Conservation (phyloP, 495 filamentous ascomycete genomes). For the Talaromyces ruber region DNA sequence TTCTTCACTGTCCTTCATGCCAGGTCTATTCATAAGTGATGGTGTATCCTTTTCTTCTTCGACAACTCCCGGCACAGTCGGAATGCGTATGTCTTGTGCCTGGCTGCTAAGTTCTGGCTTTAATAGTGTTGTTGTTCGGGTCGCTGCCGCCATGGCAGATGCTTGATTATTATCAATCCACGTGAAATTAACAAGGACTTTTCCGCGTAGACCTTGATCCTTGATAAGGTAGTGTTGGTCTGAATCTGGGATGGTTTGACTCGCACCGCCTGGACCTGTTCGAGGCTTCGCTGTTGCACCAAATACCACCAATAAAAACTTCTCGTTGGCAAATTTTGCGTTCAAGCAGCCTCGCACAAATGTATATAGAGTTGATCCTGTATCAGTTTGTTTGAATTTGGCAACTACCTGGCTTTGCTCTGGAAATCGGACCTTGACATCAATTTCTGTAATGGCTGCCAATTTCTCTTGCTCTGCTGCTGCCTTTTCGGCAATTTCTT, state of each 20-base stretch:
- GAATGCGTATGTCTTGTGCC: constrained; percentile 58
- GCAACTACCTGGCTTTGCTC: constrained; percentile 67
- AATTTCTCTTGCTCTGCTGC: constrained; percentile 49
- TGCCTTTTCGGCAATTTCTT: constrained; percentile 39
- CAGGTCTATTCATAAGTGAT: constrained; percentile 23
- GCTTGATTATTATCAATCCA: constrained; percentile 58
- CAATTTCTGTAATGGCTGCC: constrained; percentile 55
- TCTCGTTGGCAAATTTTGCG: constrained; percentile 24
- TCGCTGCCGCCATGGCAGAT: constrained; percentile 23
- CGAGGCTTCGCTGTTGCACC: constrained; percentile 9
- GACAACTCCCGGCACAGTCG: constrained; percentile 30
- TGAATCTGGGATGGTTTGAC: constrained; percentile 33
- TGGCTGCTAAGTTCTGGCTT: constrained; percentile 57
- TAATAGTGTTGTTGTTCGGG: constrained; percentile 33
- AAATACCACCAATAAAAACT: constrained; percentile 43
- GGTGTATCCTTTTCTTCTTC: constrained; percentile 30
- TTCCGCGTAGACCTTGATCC: constrained; percentile 58
- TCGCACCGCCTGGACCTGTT: constrained; percentile 15
- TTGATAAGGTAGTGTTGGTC: constrained; percentile 54
- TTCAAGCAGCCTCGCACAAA: constrained; percentile 48
- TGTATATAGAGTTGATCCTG: constrained; percentile 55
- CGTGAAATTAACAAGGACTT: constrained; percentile 66
- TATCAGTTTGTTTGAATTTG: constrained; percentile 53
- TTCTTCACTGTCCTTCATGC: constrained; percentile 18
- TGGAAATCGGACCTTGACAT: constrained; percentile 78